Conservation (phyloP, 306 rosid genomes). For the Vicia faba region DNA sequence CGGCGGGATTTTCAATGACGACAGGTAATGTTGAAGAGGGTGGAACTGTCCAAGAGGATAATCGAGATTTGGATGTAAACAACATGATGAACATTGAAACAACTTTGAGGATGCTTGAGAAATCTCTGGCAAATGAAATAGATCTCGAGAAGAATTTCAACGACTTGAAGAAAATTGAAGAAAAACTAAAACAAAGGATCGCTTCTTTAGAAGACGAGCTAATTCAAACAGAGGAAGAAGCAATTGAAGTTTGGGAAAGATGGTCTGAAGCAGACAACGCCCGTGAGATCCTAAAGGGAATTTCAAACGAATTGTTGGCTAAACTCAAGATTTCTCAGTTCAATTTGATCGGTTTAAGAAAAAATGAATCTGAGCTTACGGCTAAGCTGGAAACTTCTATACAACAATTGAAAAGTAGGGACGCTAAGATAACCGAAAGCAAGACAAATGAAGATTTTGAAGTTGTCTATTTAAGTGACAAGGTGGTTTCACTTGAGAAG, state of each 20-base stretch:
- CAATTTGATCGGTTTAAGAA: slow-evolving; percentile 53
- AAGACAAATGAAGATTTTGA: slow-evolving; percentile 46
- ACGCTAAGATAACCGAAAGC: slow-evolving; percentile 34
- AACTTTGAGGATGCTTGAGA: slow-evolving; percentile 75
- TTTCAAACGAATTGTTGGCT: slow-evolving; percentile 67
- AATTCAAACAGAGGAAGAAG: slow-evolving; percentile 64
- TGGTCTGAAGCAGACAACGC: slow-evolving; percentile 71
- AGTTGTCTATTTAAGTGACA: slow-evolving; percentile 44
- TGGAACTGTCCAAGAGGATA: slow-evolving; percentile 45
- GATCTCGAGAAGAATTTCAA: slow-evolving; percentile 75
- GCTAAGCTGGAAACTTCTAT: slow-evolving; percentile 48
- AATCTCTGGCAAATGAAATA: slow-evolving; percentile 79
- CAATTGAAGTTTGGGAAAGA: slow-evolving; percentile 59
- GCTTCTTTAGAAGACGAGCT: slow-evolving; percentile 57
- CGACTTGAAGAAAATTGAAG: slow-evolving; percentile 60
- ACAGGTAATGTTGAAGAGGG: slow-evolving; percentile 56
- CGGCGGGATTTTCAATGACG: slow-evolving; percentile 28
- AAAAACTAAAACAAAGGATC: slow-evolving; percentile 52
- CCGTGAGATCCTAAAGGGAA: slow-evolving; percentile 54
- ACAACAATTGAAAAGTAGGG: slow-evolving; percentile 51
- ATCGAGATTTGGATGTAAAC: slow-evolving; percentile 36
- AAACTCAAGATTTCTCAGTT: slow-evolving; percentile 70
- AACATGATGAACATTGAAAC: slow-evolving; percentile 61
- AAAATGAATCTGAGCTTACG: slow-evolving; percentile 67
- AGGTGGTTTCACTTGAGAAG: slow-evolving; percentile 55